Evolutionary conservation across 495 filamentous ascomycete species (phyloP).

Genomic region (Penicillium subrubescens): DNA sequence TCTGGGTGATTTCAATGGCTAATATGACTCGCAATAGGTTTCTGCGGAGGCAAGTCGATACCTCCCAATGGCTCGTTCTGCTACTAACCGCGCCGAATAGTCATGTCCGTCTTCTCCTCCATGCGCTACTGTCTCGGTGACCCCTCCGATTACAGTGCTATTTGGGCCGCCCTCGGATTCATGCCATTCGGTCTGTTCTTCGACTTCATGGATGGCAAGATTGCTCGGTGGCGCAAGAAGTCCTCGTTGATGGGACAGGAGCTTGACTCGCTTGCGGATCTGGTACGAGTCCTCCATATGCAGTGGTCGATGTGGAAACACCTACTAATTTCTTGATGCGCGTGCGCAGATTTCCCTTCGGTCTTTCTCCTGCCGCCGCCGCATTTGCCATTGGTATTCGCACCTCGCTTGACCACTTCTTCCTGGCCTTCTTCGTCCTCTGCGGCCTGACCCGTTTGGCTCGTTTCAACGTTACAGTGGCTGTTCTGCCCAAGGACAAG

Average conservation of each 20-base stretch:
- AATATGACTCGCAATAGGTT: constrained; percentile 38
- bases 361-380: constrained; percentile 80
- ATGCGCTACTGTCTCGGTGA: constrained; percentile 89
- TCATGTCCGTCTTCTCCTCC: constrained; percentile 95
- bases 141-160: constrained; percentile 59
- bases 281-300: constrained; percentile 58
- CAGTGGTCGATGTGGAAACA: background rate
- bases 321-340: background rate
- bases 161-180: constrained; percentile 82
- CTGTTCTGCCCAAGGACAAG: constrained; percentile 84
- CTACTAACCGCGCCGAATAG: constrained; percentile 39
- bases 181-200: constrained; percentile 96
- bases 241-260: constrained; percentile 97
- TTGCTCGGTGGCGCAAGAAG: constrained; percentile 94
- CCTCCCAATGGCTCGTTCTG: constrained; percentile 4
- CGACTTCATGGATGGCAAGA: constrained; percentile 97
- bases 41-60: constrained; percentile 53
- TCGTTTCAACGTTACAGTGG: constrained; percentile 95
- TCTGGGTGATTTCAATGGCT: constrained; percentile 6
- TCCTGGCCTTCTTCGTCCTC: constrained; percentile 89
- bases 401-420: constrained; percentile 80
- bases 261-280: constrained; percentile 92
- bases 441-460: constrained; percentile 93
- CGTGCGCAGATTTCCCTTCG: constrained; percentile 87
- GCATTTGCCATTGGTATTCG: constrained; percentile 91